These are phyloP conservation scores for Mollisia scopiformis DNA, from an alignment of 2,329 filamentous ascomycete genomes.

Conservation along the genomic window DNA sequence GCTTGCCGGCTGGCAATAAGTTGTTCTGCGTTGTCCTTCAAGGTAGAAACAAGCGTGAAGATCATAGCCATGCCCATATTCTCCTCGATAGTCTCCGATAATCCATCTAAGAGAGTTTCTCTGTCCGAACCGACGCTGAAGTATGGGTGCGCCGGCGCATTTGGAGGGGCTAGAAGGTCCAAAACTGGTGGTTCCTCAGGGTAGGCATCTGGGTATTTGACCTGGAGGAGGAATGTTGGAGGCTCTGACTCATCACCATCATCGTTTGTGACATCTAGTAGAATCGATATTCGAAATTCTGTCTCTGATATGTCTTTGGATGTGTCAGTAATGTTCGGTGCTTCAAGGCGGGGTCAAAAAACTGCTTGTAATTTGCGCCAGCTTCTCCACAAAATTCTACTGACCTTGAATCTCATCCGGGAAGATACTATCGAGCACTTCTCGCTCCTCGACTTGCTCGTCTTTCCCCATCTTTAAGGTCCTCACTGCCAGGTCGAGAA, in stretches of 20 bases:
- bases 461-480: slow-evolving; percentile 64
- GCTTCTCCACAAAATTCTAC: background rate
- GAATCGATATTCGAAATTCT: slow-evolving; percentile 83
- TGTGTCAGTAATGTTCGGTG: slow-evolving; percentile 12
- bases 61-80: slow-evolving; percentile 98
- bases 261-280: slow-evolving; percentile 75
- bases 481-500: background rate
- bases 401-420: slow-evolving; percentile 93
- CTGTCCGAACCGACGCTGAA: slow-evolving; percentile 85
- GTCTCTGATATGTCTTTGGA: slow-evolving; percentile 81
- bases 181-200: slow-evolving; percentile 85
- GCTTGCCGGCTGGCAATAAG: slow-evolving; percentile 76
- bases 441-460: slow-evolving; percentile 93
- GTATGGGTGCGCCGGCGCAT: slow-evolving; percentile 68
- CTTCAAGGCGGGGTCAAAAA: background rate
- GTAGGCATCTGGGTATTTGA: slow-evolving; percentile 88
- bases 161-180: slow-evolving; percentile 75
- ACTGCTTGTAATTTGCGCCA: too few relatives aligned
- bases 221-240: slow-evolving; percentile 77
- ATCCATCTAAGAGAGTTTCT: slow-evolving; percentile 67
- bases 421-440: slow-evolving; percentile 98
- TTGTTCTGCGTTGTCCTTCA: slow-evolving; percentile 91
- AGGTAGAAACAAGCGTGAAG: slow-evolving; percentile 82
- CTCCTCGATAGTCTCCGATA: slow-evolving; percentile 81
- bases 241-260: slow-evolving; percentile 64